These are phyloP conservation scores for Sporothrix inflata DNA, from an alignment of 2,329 filamentous ascomycete species.

Conservation along the genomic window DNA sequence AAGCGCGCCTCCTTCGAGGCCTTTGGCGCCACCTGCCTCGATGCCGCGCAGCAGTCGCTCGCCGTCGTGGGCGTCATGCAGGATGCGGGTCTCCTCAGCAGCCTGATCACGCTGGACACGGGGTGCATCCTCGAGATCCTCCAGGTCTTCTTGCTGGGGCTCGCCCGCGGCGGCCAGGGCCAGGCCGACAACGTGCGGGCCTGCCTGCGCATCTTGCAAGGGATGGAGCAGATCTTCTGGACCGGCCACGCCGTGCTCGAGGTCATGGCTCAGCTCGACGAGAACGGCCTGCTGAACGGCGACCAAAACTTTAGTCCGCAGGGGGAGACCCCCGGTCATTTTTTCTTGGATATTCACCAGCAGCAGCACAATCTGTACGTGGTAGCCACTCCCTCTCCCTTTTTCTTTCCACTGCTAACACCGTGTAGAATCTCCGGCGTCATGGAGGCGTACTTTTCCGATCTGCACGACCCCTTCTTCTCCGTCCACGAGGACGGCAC, in stretches of 20 bases:
- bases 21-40: slow-evolving; percentile 35
- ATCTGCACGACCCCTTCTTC: slow-evolving; percentile 34
- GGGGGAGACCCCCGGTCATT: slow-evolving; percentile 31
- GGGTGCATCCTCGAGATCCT: slow-evolving; percentile 35
- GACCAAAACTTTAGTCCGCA: slow-evolving; percentile 34
- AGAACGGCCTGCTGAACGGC: slow-evolving; percentile 35
- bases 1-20: slow-evolving; percentile 36
- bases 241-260: slow-evolving; percentile 36
- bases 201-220: slow-evolving; percentile 35
- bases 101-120: slow-evolving; percentile 36
- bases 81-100: slow-evolving; percentile 34
- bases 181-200: slow-evolving; percentile 30
- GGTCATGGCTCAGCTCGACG: slow-evolving; percentile 37
- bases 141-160: slow-evolving; percentile 37
- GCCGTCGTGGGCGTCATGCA: slow-evolving; percentile 35
- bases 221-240: slow-evolving; percentile 39
- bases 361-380: slow-evolving; percentile 27
- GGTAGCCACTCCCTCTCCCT: not conserved
- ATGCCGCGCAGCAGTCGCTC: slow-evolving; percentile 35
- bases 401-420: not conserved
- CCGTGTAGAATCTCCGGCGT: slow-evolving; percentile 29
- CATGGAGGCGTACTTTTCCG: slow-evolving; percentile 35
- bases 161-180: slow-evolving; percentile 19
- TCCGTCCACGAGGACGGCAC: slow-evolving; percentile 25
- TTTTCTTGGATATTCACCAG: slow-evolving; percentile 33